phyloP scores from a whole-genome alignment of 352 stramenopile species.

The Blastocystis sp. region DNA sequence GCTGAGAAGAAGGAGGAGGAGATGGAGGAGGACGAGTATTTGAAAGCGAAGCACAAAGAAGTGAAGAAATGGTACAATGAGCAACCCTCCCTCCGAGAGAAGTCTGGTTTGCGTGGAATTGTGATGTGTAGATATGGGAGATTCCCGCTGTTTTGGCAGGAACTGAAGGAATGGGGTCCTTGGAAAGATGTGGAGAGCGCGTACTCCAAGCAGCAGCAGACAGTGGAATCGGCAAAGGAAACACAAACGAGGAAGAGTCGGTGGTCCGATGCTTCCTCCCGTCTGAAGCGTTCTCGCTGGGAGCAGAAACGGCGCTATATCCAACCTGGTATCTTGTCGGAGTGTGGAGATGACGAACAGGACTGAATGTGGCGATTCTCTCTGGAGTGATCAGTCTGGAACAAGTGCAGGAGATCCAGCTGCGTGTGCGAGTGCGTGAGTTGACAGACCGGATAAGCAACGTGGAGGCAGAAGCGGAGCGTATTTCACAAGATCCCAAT shows the following conservation, averaged over 20 bases:
- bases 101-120: not conserved
- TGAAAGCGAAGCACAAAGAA: constrained; percentile 81
- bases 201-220: constrained; percentile 78
- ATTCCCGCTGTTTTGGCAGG: constrained; percentile 84
- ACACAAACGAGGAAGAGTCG: constrained; percentile 71
- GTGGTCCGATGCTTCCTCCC: constrained; percentile 77
- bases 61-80: constrained; percentile 84
- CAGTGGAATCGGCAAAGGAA: not conserved
- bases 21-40: constrained; percentile 82
- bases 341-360: not conserved
- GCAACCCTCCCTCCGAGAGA: constrained; percentile 74
- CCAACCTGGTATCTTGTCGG: constrained; percentile 62
- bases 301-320: constrained; percentile 71
- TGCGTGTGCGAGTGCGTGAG: constrained; percentile 49
- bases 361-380: constrained; percentile 38
- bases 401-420: constrained; percentile 66
- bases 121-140: constrained; percentile 76
- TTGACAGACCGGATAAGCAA: constrained; percentile 28
- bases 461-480: constrained; percentile 66
- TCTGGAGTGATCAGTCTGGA: constrained; percentile 53
- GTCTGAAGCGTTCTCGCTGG: constrained; percentile 70
- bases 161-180: constrained; percentile 81
- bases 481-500: constrained; percentile 76
- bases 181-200: constrained; percentile 81
- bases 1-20: constrained; percentile 77